These are phyloP conservation scores for Auriscalpium microsporum DNA, from an alignment of 768 basidiomycete species.

Conservation along the genomic window DNA sequence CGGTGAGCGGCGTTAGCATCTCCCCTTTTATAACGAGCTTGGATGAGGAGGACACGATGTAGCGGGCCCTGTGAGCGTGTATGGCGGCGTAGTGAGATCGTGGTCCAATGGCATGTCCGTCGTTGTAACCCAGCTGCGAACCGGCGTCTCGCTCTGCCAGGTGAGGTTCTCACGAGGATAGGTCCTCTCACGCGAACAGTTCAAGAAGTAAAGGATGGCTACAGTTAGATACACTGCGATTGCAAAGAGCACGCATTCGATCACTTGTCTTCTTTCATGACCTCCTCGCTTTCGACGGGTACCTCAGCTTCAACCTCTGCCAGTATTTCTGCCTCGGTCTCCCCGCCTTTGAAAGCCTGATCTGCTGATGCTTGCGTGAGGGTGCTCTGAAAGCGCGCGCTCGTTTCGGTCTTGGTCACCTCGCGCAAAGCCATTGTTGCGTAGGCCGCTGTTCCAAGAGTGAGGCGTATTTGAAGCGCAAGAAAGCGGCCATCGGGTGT, in stretches of 20 bases:
- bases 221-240: too few relatives aligned
- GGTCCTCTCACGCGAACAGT: too few relatives aligned
- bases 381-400: conserved; percentile 80
- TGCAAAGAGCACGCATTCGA: too few relatives aligned
- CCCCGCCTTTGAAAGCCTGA: conserved; percentile 66
- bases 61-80: too few relatives aligned
- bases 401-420: conserved; percentile 92
- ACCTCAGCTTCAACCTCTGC: conserved; percentile 7
- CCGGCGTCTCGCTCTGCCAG: too few relatives aligned
- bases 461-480: conserved; percentile 79
- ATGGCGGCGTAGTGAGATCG: not conserved
- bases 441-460: conserved; percentile 87
- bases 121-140: not conserved
- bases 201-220: too few relatives aligned
- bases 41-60: too few relatives aligned
- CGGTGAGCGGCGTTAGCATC: too few relatives aligned
- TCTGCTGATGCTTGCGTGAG: conserved; percentile 75
- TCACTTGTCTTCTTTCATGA: not conserved
- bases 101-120: conserved; percentile 1
- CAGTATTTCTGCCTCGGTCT: conserved; percentile 18
- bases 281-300: not conserved
- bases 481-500: conserved; percentile 72
- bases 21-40: too few relatives aligned
- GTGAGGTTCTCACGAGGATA: too few relatives aligned
- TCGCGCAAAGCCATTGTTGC: conserved; percentile 98